Percentiles rank a stretch among this genome's conserved stretches.
Conservation (phyloP, 805 yeast genomes). For the Yamadazyma sp. region DNA sequence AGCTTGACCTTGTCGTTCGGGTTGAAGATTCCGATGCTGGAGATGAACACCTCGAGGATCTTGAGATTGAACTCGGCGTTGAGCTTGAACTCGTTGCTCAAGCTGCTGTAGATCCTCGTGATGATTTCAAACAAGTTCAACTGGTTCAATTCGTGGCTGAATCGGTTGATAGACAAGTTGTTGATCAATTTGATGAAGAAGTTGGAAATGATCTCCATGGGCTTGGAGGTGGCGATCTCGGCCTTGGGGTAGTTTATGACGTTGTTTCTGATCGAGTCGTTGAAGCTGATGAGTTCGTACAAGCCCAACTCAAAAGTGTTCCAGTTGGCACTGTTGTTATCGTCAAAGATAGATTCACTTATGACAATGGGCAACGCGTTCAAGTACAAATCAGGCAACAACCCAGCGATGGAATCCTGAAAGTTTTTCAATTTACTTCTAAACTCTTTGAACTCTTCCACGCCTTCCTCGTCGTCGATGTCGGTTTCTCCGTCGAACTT, state of each 20-base stretch:
- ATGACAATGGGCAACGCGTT: conserved; percentile 63
- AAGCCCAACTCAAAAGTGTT: conserved; percentile 82
- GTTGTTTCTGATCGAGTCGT: conserved; percentile 78
- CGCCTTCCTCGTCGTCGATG: conserved; percentile 70
- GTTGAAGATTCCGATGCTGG: conserved; percentile 81
- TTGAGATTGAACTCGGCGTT: conserved; percentile 45
- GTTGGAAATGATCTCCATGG: conserved; percentile 60
- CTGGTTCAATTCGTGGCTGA: conserved; percentile 81
- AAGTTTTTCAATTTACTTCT: conserved; percentile 71
- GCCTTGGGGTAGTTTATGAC: conserved; percentile 67
- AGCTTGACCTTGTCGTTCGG: conserved; percentile 68
- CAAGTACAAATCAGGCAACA: conserved; percentile 59
- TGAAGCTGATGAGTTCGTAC: conserved; percentile 73
- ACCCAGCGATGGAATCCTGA: conserved; percentile 73
- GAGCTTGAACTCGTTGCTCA: conserved; percentile 33
- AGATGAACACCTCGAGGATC: conserved; percentile 74
- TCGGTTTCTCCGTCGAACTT: conserved; percentile 64
- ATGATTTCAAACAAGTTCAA: conserved; percentile 80
- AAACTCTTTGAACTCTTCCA: conserved; percentile 77
- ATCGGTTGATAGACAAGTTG: conserved; percentile 42
- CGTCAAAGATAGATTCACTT: conserved; percentile 43
- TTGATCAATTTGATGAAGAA: conserved; percentile 57
- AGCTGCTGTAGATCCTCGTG: conserved; percentile 71
- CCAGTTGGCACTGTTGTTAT: conserved; percentile 47
- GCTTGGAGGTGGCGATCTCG: conserved; percentile 64